Percentiles rank a stretch among this genome's conserved stretches.
Evolutionary conservation across 106 monocot species (phyloP).

Genomic region (Alisma plantagoaquatica): DNA sequence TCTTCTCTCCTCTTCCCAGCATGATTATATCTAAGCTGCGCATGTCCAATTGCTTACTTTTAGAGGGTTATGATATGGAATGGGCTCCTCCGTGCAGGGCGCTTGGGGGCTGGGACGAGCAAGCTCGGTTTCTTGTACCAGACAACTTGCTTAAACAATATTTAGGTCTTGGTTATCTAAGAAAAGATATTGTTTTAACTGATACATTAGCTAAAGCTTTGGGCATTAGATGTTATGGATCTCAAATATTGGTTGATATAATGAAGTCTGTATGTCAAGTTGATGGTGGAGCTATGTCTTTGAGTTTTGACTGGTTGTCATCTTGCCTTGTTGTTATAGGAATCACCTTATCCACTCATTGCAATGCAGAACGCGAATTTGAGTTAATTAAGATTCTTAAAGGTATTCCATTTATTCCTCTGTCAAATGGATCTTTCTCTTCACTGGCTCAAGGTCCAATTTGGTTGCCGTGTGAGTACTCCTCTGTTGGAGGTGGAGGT

Average conservation of each 20-base stretch:
- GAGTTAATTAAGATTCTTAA: constrained; percentile 47
- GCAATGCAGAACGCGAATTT: constrained; percentile 35
- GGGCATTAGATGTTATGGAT: constrained; percentile 76
- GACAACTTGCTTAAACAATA: constrained; percentile 57
- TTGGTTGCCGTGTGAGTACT: constrained; percentile 82
- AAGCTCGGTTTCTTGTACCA: constrained; percentile 49
- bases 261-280: constrained; percentile 42
- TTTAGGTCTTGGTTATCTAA: constrained; percentile 85
- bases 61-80: constrained; percentile 42
- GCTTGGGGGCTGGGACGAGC: constrained; percentile 84
- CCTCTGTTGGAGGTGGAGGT: constrained; percentile 26
- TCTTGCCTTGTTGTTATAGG: constrained; percentile 55
- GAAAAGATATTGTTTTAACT: constrained; percentile 61
- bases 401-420: constrained; percentile 70
- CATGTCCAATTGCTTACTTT: constrained; percentile 58
- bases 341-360: constrained; percentile 21
- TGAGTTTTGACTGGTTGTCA: constrained; percentile 75
- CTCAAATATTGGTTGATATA: constrained; percentile 56
- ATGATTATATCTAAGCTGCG: constrained; percentile 87
- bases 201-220: constrained; percentile 68
- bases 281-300: constrained; percentile 24
- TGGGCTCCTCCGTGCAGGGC: constrained; percentile 84
- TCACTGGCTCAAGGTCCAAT: constrained; percentile 74
- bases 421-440: constrained; percentile 72
- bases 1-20: constrained; percentile 82